These are phyloP conservation scores for Ophiostoma quercus DNA, from an alignment of 2,329 filamentous ascomycete species.

Conservation along the genomic window DNA sequence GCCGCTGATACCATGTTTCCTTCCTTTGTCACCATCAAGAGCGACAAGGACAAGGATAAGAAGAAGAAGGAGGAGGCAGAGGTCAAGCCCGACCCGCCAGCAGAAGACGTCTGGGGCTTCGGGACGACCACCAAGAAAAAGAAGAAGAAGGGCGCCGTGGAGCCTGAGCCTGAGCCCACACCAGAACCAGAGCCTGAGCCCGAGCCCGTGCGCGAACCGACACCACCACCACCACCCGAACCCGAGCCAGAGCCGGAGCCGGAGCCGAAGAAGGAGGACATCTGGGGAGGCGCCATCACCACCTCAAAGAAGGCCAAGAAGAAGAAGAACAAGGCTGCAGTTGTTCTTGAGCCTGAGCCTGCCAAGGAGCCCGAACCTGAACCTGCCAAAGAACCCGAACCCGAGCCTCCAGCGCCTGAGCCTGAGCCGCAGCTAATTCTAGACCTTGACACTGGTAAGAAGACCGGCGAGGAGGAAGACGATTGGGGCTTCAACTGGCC, in stretches of 20 bases:
- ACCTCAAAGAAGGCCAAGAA: slow-evolving; percentile 23
- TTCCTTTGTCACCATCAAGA: slow-evolving; percentile 17
- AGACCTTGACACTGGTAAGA: slow-evolving; percentile 17
- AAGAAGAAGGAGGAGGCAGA: slow-evolving; percentile 19
- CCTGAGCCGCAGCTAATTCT: neutral
- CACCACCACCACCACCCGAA: slow-evolving; percentile 19
- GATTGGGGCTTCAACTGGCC: slow-evolving; percentile 18
- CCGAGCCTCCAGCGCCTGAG: slow-evolving; percentile 20
- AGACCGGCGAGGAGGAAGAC: neutral
- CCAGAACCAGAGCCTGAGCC: slow-evolving; percentile 24
- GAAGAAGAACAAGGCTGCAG: slow-evolving; percentile 24
- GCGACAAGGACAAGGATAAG: slow-evolving; percentile 21
- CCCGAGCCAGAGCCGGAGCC: slow-evolving; percentile 19
- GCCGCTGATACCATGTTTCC: slow-evolving; percentile 10
- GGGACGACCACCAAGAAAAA: slow-evolving; percentile 18
- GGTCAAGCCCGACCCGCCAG: slow-evolving; percentile 25
- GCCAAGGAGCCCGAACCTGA: slow-evolving; percentile 22
- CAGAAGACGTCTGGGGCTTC: slow-evolving; percentile 22
- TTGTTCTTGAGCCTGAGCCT: slow-evolving; percentile 18
- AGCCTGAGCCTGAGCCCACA: slow-evolving; percentile 26
- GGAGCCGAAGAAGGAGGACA: slow-evolving; percentile 23
- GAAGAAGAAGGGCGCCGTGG: slow-evolving; percentile 20
- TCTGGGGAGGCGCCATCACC: slow-evolving; percentile 28
- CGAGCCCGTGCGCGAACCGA: slow-evolving; percentile 22
- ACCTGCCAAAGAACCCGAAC: slow-evolving; percentile 13